Base-by-base conservation (phyloP, 257 asterid species). In the Striga asiatica region DNA sequence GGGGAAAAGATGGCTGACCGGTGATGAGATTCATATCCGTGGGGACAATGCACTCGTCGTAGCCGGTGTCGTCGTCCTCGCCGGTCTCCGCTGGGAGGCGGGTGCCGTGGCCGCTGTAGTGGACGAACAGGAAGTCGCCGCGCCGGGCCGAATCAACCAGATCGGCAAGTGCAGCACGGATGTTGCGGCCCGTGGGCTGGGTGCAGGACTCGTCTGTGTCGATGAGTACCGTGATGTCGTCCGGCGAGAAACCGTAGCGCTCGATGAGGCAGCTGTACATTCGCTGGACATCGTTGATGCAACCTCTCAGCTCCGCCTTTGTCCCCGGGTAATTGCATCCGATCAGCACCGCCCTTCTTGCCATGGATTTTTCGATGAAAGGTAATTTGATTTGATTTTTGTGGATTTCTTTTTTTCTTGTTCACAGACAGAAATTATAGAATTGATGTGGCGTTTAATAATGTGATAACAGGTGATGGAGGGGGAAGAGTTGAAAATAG, bases 41-140 rank as follows among this genome's bases (percentile, higher is more conserved):
- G 46, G 98, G 96, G 50, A 91, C 98, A 70, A 91, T 84, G 67
- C 96, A 91, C 71, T 91, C 98, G 48, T 87, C 98, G 43, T 71
- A 91, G 65, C 98, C 98, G 34, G 98, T 91, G 54, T 91, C 98
- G 35, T 91, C 98, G 21, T 84, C 89, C 80, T 89, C 98, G 35
- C 98, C 98, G 18, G 93, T 86, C 76, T 91, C 98, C 37, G 98
- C 98, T 16, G 98, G 98, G 1, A 91, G 84, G 34, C 98, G 89
- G 6, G 98, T 91, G 3, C 98, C 98, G 59, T 91, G 98, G 56
- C 98, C 98, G 37, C 98, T 91, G 62, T 91, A 91, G 73, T 91
- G 98, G 4, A 91, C 94, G 67, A 91, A 91, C 49, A 91, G 78
- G 52, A 56, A 66, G 49, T 89, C 98, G 0, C 98, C 94, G 42